Base-by-base conservation (phyloP, 805 yeast species). In the Wickerhamiella hasegawae region DNA sequence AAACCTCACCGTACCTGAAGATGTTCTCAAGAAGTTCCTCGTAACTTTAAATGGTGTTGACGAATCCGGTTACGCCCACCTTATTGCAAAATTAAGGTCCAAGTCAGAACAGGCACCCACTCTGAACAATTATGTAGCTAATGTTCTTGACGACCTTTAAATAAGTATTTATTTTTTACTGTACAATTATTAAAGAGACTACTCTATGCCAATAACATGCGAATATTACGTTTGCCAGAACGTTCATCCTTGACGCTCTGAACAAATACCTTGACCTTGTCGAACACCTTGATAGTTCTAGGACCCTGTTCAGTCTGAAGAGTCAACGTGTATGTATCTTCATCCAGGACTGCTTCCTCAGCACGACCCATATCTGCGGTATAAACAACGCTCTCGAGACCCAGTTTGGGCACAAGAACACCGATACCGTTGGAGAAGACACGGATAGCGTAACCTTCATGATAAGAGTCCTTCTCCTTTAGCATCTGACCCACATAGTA, bases 401-500 rank as follows among this genome's bases (percentile, higher is more conserved):
- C 98, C 57, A 82, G 90, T 53, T 78, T 80, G 14, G 98, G 97
- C 27, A 90, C 96, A 32, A 90, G 60, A 6, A 90, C 92, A 21
- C 85, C 96, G 43, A 90, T 71, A 56, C 98, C 98, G 54, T 90
- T 90, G 42, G 82, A 76, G 55, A 90, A 85, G 20, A 90, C 90
- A 54, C 82, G 80, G 51, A 87, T 84, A 20, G 85, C 76, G 48
- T 82, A 85, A 8, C 97, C 98, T 44, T 82, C 84, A 53, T 82
- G 93, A 12, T 65, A 64, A 25, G 78, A 63, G 50, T 81, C 84
- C 47, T 75, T 76, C 52, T 75, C 76, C 54, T 82, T 80, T 80
- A 90, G 79, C 28, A 87, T 95, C 61, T 90, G 97, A 6, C 99
- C 99, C 33, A 90, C 98, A 51, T 82, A 90, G 59, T 90, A 90